These are phyloP conservation scores for Blumeria hordei DNA, from an alignment of 2,329 filamentous ascomycete genomes.

Conservation along the genomic window DNA sequence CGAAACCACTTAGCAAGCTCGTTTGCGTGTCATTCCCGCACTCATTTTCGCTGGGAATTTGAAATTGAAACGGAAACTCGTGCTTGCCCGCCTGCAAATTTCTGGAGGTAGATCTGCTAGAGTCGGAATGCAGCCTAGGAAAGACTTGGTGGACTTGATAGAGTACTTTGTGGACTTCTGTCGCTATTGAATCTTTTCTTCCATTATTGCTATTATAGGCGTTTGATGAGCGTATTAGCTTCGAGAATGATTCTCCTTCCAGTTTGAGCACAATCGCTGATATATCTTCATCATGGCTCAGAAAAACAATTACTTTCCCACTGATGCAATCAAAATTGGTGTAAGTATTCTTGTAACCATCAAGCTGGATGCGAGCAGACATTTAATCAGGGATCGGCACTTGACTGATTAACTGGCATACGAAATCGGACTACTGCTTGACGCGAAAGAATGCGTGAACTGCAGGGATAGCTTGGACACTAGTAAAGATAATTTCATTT, in stretches of 20 bases:
- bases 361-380: conserved; percentile 42
- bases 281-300: conserved; percentile 44
- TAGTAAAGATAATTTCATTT: no score
- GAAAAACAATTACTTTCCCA: conserved; percentile 30
- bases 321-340: conserved; percentile 56
- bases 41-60: conserved; percentile 52
- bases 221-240: conserved; percentile 16
- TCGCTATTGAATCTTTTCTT: conserved; percentile 16
- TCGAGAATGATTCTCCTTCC: conserved; percentile 53
- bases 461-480: no score
- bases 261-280: conserved; percentile 60
- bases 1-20: conserved; percentile 27
- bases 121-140: conserved; percentile 21
- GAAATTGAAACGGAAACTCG: conserved; percentile 57
- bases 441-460: no score
- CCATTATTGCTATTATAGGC: not conserved
- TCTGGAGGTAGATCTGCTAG: conserved; percentile 17
- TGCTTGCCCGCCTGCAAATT: conserved; percentile 45
- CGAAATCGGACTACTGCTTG: no score
- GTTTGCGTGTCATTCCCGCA: conserved; percentile 24
- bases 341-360: conserved; percentile 44
- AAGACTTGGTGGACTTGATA: conserved; percentile 55
- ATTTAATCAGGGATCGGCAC: conserved; percentile 17
- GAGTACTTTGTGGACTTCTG: conserved; percentile 46
- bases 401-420: no score